Base-by-base conservation (phyloP, 2,329 filamentous ascomycete species). In the Dissoconium aciculare region DNA sequence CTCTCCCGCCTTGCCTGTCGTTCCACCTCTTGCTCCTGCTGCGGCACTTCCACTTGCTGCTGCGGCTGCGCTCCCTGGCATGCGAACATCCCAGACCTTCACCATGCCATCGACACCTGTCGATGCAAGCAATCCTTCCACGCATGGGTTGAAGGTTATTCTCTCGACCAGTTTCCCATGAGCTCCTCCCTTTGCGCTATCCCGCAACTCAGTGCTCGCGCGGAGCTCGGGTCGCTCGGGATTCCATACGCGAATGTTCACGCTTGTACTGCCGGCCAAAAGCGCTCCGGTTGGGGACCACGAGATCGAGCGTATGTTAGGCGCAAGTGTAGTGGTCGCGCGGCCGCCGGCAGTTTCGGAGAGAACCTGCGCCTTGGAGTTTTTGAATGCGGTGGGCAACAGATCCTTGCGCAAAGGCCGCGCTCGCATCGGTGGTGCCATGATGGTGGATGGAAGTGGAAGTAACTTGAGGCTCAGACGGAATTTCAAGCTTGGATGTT, bases 281-380 rank as follows among this genome's bases (percentile, higher is more conserved):
- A 89, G 64, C 5, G 72, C 78, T 17, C 87, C 84, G 0, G 81
- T 64, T 0, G 85, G 81, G 42, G 87, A 93, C 87, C 87, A 95
- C 23, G 80, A 76, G 42, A 95, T 35, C 25, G 42, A 45, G 24
- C 38, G 47, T 34, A 50, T 47, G 23, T 46, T 47, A 15, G 50
- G 48, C 11, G 46, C 36, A 13, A 50, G 44, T 5, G 47, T 43
- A 14, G 45, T 48, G 19, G 19, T 23, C n/a, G 19, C n/a, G 19
- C 19, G 19, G n/a, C 19, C 19, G 19, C 19, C 19, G 5, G 46
- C 45, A 0, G 52, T 40, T 30, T 64, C 60, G 37, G 49, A 47
- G 56, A 89, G 89, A 11, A 69, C 64, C 44, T 80, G 74, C 13
- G 74, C 78, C 52, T 79, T 78, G 26, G 80, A 63, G 17, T 63